Evolutionary conservation across 2,329 filamentous ascomycete species (phyloP).

Genomic region (Raffaelea arxii): DNA sequence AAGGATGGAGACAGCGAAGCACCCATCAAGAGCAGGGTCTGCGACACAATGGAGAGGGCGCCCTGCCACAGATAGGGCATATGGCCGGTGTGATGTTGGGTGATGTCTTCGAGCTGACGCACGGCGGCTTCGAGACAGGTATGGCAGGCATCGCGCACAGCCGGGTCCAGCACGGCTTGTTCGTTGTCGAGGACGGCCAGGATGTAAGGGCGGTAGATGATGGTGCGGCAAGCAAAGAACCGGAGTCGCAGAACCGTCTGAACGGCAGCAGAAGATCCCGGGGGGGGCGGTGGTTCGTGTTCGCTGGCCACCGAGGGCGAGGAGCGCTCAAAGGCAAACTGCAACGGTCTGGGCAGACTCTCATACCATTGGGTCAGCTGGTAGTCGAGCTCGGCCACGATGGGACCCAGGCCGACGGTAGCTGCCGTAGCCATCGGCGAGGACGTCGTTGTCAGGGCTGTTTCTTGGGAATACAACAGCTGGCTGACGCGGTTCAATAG

Average conservation of each 20-base stretch:
- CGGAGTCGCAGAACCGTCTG: constrained; percentile 71
- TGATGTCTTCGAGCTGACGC: constrained; percentile 69
- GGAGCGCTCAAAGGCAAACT: constrained; percentile 63
- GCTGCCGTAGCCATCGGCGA: too few relatives aligned
- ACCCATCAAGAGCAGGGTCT: constrained; percentile 74
- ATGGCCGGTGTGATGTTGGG: constrained; percentile 71
- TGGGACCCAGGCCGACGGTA: constrained; percentile 65
- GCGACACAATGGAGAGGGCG: constrained; percentile 71
- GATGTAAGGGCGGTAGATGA: constrained; percentile 79
- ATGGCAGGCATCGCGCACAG: constrained; percentile 67
- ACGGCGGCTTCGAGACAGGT: constrained; percentile 75
- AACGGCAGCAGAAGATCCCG: too few relatives aligned
- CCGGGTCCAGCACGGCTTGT: constrained; percentile 58
- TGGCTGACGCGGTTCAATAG: constrained; percentile 72
- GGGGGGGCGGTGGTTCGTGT: neutral
- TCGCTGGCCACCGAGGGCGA: too few relatives aligned
- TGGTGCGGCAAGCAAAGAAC: constrained; percentile 78
- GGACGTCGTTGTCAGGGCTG: constrained; percentile 57
- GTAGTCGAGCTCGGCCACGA: constrained; percentile 72
- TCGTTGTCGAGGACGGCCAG: constrained; percentile 72
- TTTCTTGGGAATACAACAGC: constrained; percentile 68
- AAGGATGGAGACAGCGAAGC: constrained; percentile 71
- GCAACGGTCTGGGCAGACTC: constrained; percentile 61
- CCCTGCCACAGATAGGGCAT: constrained; percentile 83
- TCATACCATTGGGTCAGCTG: constrained; percentile 82